Evolutionary conservation across 257 asterid genomes (phyloP).

Genomic region (Hygrophila difformis): DNA sequence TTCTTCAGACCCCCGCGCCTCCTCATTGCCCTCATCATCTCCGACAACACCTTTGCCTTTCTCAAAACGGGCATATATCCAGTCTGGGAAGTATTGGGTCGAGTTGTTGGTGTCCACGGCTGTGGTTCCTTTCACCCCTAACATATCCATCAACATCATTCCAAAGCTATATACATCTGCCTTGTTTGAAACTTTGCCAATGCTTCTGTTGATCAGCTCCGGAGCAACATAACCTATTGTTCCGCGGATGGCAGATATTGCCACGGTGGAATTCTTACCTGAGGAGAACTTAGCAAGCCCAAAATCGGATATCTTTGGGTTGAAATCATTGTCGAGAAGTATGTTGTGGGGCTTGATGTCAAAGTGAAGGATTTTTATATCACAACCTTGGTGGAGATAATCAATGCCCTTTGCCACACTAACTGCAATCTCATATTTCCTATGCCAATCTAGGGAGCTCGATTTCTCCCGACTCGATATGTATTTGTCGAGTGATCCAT

Average conservation of each 20-base stretch:
- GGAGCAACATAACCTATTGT: conserved; percentile 27
- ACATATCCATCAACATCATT: conserved; percentile 20
- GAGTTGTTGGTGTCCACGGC: neutral
- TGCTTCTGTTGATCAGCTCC: conserved; percentile 17
- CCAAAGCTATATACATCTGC: conserved; percentile 32
- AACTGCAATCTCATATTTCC: conserved; percentile 19
- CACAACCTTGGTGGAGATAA: conserved; percentile 21
- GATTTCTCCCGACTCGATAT: neutral
- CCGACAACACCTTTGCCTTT: conserved; percentile 10
- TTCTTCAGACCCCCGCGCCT: neutral
- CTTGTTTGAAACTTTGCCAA: conserved; percentile 19
- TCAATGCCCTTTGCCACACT: conserved; percentile 30
- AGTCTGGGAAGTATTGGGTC: no score
- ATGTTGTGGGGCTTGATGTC: conserved; percentile 31
- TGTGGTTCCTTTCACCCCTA: conserved; percentile 12
- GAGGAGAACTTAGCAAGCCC: conserved; percentile 18
- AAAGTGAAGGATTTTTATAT: conserved; percentile 20
- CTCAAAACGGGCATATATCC: conserved; percentile 12
- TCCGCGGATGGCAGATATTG: conserved; percentile 22
- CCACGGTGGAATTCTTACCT: conserved; percentile 1
- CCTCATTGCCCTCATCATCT: neutral
- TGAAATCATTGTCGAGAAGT: conserved; percentile 19
- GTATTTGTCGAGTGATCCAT: conserved; percentile 42
- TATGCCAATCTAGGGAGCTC: conserved; percentile 10
- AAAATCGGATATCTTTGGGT: conserved; percentile 19